Evolutionary conservation across 352 stramenopile genomes (phyloP), one percentile per base, ranked within the genome.

Genomic region (Phytophthora pini): DNA sequence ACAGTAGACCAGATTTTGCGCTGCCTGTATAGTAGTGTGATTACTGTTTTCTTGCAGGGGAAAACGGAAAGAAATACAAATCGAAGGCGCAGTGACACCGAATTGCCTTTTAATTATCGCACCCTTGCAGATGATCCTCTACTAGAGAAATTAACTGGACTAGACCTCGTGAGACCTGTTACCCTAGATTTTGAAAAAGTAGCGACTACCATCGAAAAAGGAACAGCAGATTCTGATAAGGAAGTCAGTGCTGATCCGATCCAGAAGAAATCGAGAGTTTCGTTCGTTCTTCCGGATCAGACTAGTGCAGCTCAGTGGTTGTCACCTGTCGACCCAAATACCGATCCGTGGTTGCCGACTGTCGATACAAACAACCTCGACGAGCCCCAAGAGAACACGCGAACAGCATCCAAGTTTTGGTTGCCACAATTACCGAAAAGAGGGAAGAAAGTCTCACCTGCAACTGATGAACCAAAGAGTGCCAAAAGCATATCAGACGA

Each of bases 201-300:
- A 34, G 31, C 0, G 31, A 43, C 12, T 43, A 20, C 15, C 12
- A 17, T 20, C 11, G 6, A 9, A 34, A 17, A 34, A 34, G 31
- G 7, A 34, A 12, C 5, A 43, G 0, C 36, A 17, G 12, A 20
- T 15, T 26, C 52, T 15, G 15, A 7, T 9, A n/a, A 27, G 1
- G n/a, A 20, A 20, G 1, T 34, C 5, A 1, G n/a, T 13, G 5
- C 8, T 15, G 3, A n/a, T 6, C 13, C 15, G 5, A 17, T 13
- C 27, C 45, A 13, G 4, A 66, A 59, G 27, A 66, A 66, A 17
- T 41, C 47, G 15, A 67, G 49, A 40, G 26, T 61, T 41, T 10
- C 41, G 7, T 31, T 67, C 24, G 50, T 34, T 20, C 4, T 50
- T 22, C 59, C 59, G 9, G 50, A 67, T 11, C 10, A 34, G 12